Base-by-base conservation (phyloP, 352 stramenopile species). In the Phytophthora citricola region DNA sequence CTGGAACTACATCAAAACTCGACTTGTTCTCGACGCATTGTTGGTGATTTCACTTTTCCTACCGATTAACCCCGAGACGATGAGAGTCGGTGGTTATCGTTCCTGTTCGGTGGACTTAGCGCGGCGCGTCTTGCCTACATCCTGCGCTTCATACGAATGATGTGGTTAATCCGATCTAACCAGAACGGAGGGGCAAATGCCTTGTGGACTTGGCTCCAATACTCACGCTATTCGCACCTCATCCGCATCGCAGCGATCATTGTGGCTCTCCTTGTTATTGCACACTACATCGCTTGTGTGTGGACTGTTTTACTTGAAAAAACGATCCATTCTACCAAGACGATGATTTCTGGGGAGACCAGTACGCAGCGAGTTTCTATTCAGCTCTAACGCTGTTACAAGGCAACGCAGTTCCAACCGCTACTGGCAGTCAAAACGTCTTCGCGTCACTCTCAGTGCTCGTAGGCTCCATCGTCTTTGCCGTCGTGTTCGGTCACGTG, bases 401-500 rank as follows among this genome's bases (percentile, higher is more conserved):
- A 10, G 83, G 83, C 24, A 71, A 93, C 20, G 81, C 77, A 0
- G 54, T 89, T 15, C 27, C 45, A 1, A 60, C 71, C 0, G 59
- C 63, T n/a, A 75, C 57, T 3, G 39, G 57, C 0, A 41, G 7
- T 0, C 75, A 91, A 38, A 78, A 75, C 36, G 5, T 85, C 0
- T 89, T 91, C 41, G 72, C 68, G 0, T 73, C 74, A 0, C 43
- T 89, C 6, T 70, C 63, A 3, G 59, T 85, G 4, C 66, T 93
- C 0, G 4, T 87, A 1, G 81, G 83, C 3, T 84, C 83, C 0
- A 60, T 93, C 29, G 44, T 84, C 0, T 58, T 93, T 2, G 83
- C 81, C 5, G 73, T 90, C 12, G 63, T 92, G 4, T 92, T 91
- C 34, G 83, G 81, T 14, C 38, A 91, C 43, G 83, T 93, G 9